A percentile compares a stretch with the other conserved stretches of the same genome.
Conservation (phyloP, 2,329 filamentous ascomycete genomes). For the Botrytis hyacinthi region DNA sequence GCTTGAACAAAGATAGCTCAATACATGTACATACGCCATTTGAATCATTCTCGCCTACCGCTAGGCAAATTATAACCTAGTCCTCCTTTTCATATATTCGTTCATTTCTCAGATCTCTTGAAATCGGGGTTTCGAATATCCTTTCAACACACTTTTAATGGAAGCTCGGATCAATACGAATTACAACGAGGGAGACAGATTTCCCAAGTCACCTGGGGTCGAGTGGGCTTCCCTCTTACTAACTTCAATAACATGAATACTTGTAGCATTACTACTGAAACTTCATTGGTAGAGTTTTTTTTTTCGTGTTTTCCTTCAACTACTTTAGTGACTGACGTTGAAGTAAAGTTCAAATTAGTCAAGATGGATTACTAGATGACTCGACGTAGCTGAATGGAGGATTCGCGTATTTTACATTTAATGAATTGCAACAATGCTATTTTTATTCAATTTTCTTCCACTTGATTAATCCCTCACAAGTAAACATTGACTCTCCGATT, state of each 20-base stretch:
- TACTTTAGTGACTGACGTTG: neutral
- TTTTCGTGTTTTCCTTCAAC: too few relatives aligned
- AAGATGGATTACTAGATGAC: neutral
- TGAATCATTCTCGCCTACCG: neutral
- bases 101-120: neutral
- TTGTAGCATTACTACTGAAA: neutral
- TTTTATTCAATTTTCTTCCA: neutral
- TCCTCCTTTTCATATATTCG: neutral
- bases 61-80: neutral
- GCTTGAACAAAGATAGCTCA: neutral
- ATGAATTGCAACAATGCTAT: neutral
- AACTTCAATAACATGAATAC: neutral
- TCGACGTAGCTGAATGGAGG: neutral
- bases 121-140: neutral
- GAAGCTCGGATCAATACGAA: neutral
- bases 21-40: neutral
- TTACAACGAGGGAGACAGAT: neutral
- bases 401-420: neutral
- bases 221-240: neutral
- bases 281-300: fast-evolving
- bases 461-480: neutral
- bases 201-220: too few relatives aligned
- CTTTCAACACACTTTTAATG: neutral
- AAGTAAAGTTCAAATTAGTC: neutral
- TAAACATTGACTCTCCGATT: neutral